Percentiles rank a stretch among this genome's conserved stretches.
Conservation (phyloP, 73 alveolate species). For the Effrenium voratum region DNA sequence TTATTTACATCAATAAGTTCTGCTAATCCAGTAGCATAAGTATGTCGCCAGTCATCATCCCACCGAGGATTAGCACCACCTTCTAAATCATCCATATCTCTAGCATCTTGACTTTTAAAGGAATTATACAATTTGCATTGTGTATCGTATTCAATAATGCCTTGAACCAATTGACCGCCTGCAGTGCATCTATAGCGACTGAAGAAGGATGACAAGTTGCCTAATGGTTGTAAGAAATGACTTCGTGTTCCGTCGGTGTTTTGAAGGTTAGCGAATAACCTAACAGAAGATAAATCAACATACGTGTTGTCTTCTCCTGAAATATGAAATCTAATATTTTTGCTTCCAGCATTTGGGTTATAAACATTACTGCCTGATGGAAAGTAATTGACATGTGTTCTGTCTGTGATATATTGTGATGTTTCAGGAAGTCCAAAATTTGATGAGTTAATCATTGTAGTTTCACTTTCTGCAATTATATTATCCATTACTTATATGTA, state of each 20-base stretch:
- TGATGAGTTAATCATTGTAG: background rate
- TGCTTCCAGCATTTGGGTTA: background rate
- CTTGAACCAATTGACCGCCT: conserved; percentile 55
- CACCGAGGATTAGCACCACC: conserved; percentile 50
- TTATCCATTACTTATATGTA: background rate
- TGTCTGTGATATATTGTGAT: background rate
- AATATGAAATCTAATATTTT: background rate
- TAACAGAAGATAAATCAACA: background rate
- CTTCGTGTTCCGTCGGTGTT: background rate
- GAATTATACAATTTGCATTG: conserved; percentile 14
- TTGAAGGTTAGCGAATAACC: background rate
- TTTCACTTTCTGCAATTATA: background rate
- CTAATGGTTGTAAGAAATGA: conserved; percentile 1
- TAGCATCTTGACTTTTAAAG: background rate
- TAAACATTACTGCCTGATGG: conserved; percentile 4
- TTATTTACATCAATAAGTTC: background rate
- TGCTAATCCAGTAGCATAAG: conserved; percentile 4
- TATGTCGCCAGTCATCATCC: conserved; percentile 11
- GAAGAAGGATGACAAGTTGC: background rate
- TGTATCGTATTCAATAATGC: background rate
- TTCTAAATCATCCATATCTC: conserved; percentile 43
- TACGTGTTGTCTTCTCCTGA: background rate
- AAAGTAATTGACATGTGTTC: background rate
- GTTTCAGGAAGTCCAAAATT: conserved; percentile 16
- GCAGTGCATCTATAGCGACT: background rate